Percentiles rank a stretch among this genome's conserved stretches.
Evolutionary conservation across 805 yeast genomes (phyloP).

Genomic region (Sugiyamaella chiloensis): DNA sequence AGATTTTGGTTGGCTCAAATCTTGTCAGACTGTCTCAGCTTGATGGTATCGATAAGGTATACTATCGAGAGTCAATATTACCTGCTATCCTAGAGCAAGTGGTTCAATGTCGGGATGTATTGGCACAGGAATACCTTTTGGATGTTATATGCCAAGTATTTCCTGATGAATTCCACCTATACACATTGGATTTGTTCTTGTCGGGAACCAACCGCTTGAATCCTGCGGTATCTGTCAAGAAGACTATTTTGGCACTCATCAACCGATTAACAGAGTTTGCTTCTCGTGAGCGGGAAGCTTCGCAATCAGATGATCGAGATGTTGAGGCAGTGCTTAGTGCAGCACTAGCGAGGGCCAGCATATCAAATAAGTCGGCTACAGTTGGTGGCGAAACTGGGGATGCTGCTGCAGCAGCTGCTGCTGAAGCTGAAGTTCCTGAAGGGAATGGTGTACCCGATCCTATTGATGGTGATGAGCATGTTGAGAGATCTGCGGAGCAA

Average conservation of each 20-base stretch:
- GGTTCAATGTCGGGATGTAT: constrained; percentile 83
- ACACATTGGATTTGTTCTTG: constrained; percentile 65
- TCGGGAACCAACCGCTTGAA: constrained; percentile 62
- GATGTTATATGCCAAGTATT: constrained; percentile 93
- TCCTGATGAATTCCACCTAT: constrained; percentile 86
- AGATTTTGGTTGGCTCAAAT: constrained; percentile 89
- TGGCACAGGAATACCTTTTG: constrained; percentile 88
- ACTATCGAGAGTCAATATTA: constrained; percentile 50
- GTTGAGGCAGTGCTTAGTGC: constrained; percentile 15
- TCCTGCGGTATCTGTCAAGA: constrained; percentile 66
- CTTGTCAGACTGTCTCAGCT: constrained; percentile 84
- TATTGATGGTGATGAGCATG: constrained; percentile 8
- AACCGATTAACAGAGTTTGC: constrained; percentile 45
- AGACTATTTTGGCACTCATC: constrained; percentile 65
- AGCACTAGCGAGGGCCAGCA: constrained; percentile 4
- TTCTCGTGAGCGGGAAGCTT: constrained; percentile 21
- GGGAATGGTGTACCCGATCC: constrained; percentile 1
- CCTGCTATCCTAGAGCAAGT: constrained; percentile 86
- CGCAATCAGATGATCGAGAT: constrained; percentile 1
- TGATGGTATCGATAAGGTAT: constrained; percentile 56
- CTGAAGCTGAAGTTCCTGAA: constrained; percentile 4
- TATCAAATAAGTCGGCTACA: background rate
- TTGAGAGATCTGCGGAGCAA: background rate
- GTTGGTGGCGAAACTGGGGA: background rate
- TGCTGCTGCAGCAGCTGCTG: constrained; percentile 12